These are phyloP conservation scores for Scalesia atractyloides DNA, from an alignment of 129 eudicot genomes.

Conservation along the genomic window DNA sequence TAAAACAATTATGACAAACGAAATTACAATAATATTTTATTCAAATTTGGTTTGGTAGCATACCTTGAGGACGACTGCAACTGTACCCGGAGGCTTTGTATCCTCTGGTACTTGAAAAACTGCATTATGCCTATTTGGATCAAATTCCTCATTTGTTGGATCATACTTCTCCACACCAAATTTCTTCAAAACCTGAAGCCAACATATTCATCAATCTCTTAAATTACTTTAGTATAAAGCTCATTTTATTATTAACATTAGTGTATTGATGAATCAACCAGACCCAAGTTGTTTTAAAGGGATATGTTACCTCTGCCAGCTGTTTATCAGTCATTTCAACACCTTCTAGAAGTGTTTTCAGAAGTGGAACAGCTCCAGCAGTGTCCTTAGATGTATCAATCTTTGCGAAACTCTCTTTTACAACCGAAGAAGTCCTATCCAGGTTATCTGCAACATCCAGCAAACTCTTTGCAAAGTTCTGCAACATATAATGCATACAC, in stretches of 20 bases:
- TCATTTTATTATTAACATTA: not conserved
- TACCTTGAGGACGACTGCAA: conserved; percentile 93
- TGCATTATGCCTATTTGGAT: conserved; percentile 91
- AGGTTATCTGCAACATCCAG: conserved; percentile 92
- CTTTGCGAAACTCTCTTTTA: conserved; percentile 74
- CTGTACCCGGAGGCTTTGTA: conserved; percentile 68
- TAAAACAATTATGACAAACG: not conserved
- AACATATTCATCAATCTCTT: conserved; percentile 7
- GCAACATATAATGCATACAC: conserved; percentile 39
- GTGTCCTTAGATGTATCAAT: conserved; percentile 70
- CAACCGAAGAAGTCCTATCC: conserved; percentile 76
- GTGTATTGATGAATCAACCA: not conserved
- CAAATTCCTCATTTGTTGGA: conserved; percentile 78
- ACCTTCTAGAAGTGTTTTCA: conserved; percentile 83
- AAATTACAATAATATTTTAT: not conserved
- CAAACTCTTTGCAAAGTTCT: conserved; percentile 83
- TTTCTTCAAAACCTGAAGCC: conserved; percentile 71
- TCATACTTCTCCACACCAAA: conserved; percentile 84
- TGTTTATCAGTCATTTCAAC: conserved; percentile 97
- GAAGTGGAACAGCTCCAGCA: conserved; percentile 77
- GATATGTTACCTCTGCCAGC: conserved; percentile 63
- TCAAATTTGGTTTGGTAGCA: not conserved
- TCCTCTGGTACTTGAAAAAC: conserved; percentile 85
- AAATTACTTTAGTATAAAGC: not conserved
- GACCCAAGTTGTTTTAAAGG: not conserved